Evolutionary conservation across 495 filamentous ascomycete species (phyloP), one percentile per base, ranked within the genome.

Genomic region (Penicillium ucsense): DNA sequence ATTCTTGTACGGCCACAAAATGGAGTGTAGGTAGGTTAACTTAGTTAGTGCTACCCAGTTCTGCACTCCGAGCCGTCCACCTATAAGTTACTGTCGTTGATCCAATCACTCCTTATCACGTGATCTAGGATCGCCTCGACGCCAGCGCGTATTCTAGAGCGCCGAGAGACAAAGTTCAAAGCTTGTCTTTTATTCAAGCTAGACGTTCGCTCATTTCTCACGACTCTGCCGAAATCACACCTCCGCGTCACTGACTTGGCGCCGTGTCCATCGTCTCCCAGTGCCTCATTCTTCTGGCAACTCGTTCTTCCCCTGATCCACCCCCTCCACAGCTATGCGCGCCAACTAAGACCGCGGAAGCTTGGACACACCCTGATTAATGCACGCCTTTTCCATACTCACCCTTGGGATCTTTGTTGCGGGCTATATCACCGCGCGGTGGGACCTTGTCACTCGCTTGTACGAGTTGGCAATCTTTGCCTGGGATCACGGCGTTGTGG

Each of bases 401-500:
- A 90, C 89, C 48, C 82, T 94, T 70, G 89, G 84, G 64, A 95
- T 99, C 76, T 99, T 99, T 72, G 82, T 97, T 75, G 91, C 92
- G 70, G 92, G 92, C 68, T 99, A 99, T 76, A 96, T 88, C 64
- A 96, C 94, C 68, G 92, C 92, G 59, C 84, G 94, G 74, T 97
- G 89, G 89, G 90, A 96, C 67, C 82, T 99, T 45, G 89, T 96
- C 53, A 95, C 89, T 47, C 84, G 89, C 53, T 77, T 95, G 46
- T 91, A 95, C 82, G 90, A 97, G 67, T 77, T 99, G 57, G 86
- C 88, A 45, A 86, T 92, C 45, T 99, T 96, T 65, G 92, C 94
- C 54, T 95, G 89, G 90, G 87, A 94, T 66, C 88, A 95, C 87
- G 89, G 90, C 61, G 92, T 99, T 59, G 86, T 98, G 61, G 91